These are phyloP conservation scores for Piloderma croceum DNA, from an alignment of 768 basidiomycete genomes.

Conservation along the genomic window DNA sequence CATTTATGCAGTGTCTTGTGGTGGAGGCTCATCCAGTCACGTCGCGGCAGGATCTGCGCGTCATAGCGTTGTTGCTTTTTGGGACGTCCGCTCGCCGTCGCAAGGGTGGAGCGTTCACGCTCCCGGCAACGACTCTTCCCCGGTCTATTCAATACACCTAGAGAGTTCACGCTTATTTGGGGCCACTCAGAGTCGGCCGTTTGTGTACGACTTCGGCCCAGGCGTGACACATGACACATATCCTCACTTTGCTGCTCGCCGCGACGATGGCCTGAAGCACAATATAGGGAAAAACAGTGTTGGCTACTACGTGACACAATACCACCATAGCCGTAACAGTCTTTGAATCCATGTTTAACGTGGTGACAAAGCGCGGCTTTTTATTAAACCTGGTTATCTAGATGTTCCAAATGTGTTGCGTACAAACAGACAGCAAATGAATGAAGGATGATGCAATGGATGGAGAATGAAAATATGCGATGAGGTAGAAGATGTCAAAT, in stretches of 20 bases:
- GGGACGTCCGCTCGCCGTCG: slow-evolving; percentile 64
- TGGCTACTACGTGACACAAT: slow-evolving; percentile 47
- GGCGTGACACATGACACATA: slow-evolving; percentile 54
- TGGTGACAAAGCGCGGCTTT: too few relatives aligned
- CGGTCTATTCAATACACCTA: slow-evolving; percentile 67
- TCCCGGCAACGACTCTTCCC: slow-evolving; percentile 73
- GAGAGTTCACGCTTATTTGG: slow-evolving; percentile 80
- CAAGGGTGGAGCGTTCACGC: slow-evolving; percentile 75
- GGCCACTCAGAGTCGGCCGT: slow-evolving; percentile 69
- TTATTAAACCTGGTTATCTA: slow-evolving; percentile 13
- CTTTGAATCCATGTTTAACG: too few relatives aligned
- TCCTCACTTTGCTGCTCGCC: slow-evolving; percentile 25
- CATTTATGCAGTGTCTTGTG: slow-evolving; percentile 70
- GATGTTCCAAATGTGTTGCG: slow-evolving; percentile 15
- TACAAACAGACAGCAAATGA: slow-evolving; percentile 30
- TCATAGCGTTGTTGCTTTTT: slow-evolving; percentile 74
- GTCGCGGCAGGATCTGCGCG: slow-evolving; percentile 74
- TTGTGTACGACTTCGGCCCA: slow-evolving; percentile 76
- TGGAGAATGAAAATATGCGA: slow-evolving; percentile 13
- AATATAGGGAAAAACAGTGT: slow-evolving; percentile 28
- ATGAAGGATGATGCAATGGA: slow-evolving; percentile 16
- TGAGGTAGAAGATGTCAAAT: slow-evolving; percentile 7
- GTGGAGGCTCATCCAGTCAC: slow-evolving; percentile 61
- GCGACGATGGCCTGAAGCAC: slow-evolving; percentile 25
- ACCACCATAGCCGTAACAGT: slow-evolving; percentile 25